Evolutionary conservation across 331 rosid genomes (phyloP), one percentile per base, ranked within the genome.

Genomic region (Spiraea crenata): DNA sequence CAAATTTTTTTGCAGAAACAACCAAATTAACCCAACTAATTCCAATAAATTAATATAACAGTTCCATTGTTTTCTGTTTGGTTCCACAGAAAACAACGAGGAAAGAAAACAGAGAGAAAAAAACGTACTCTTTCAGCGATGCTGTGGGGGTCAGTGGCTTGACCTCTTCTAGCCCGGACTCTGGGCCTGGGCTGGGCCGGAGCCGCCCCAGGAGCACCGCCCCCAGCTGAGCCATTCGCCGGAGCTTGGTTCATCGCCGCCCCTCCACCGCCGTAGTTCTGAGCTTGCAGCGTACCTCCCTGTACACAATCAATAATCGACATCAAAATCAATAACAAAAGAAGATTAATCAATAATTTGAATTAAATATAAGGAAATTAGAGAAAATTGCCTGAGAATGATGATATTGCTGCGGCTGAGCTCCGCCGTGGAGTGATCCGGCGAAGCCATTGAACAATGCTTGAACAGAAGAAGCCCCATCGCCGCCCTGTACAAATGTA

Each of bases 131-230:
- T 86, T 72, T 93, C 99, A 0, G 99, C 99, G 51, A 93, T 93
- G 75, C 97, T 91, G 80, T 93, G 99, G 56, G 99, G 99, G 72
- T 93, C 99, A 38, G 99, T 93, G 48, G 99, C 99, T 78, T 93
- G 97, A 47, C 99, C 99, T 74, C 99, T 77, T 62, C 97, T 79
- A 1, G 99, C 99, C 77, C 99, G 86, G 13, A 91, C 89, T 82
- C 90, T 85, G 70, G 89, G 99, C 35, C 88, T 85, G 3, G 99
- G 89, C 67, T 85, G 99, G 35, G 84, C 92, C 41, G 96, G 76
- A 4, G 78, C 46, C 3, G 76, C 78, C 3, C 80, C 31, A 25
- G 31, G 31, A 25, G 31, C 31, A 25, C 31, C 87, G 5, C 77
- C 76, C 5, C 81, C 88, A 2, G 77, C 74, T 19, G 86, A 73